Base-by-base conservation (phyloP, 441 rosid species). In the Brassica balearica region DNA sequence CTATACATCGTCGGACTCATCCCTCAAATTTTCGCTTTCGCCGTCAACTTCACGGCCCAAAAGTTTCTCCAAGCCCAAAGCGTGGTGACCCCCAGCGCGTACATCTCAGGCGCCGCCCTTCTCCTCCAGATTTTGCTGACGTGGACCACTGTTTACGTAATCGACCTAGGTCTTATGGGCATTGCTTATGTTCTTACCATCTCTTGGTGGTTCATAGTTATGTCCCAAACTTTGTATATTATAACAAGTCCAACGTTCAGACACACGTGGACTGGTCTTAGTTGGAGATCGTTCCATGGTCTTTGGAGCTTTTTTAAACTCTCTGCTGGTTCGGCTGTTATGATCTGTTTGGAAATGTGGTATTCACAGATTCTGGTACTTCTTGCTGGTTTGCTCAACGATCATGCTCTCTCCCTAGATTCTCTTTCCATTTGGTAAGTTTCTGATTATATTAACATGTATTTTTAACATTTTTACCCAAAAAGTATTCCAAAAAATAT, bases 301-400 rank as follows among this genome's bases (percentile, higher is more conserved):
- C 77, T 92, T 11, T 87, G 90, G 90, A 88, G 87, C 15, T 92
- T 94, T 68, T 65, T 88, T 4, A 88, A 86, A 68, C 71, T 90
- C 11, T 90, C 96, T 9, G 68, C 82, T 29, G 96, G 87, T 0
- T 94, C 98, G 0, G 96, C 98, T 0, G 90, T 94, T 41, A 94
- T 94, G 98, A 75, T 92, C n/a, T 94, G 97, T 85, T 71, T 94
- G 48, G 98, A 94, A 78, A 88, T 90, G 8, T 94, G 97, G 97
- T 94, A 94, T 73, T 86, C 81, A 3, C 97, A 92, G 85, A 77
- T 90, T 23, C 68, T 94, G 5, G 90, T 94, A 14, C 79, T 94
- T 69, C 82, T 94, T 15, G 85, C 97, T 10, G 98, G 97, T 10
- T 74, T 92, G 32, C 93, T 92, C 3, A 60, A 88, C 0, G 69